Conservation (phyloP, 2,329 filamentous ascomycete species). For the Fusarium sp. region DNA sequence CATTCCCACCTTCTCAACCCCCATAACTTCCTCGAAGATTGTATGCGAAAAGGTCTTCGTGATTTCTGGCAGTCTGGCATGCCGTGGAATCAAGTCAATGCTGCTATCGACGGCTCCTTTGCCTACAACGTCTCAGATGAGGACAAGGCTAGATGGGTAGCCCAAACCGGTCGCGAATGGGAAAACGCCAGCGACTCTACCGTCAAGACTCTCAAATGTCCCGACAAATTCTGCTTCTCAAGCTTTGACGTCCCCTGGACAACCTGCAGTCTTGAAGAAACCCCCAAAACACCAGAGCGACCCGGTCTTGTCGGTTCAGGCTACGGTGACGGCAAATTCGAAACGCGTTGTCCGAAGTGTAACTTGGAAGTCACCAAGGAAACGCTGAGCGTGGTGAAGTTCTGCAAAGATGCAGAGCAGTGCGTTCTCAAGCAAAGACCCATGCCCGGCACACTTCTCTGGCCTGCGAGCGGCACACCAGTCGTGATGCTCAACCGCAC, state of each 20-base stretch:
- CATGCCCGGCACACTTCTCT: conserved; percentile 76
- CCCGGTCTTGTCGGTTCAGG: conserved; percentile 62
- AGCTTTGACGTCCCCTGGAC: conserved; percentile 65
- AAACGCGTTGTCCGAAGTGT: conserved; percentile 64
- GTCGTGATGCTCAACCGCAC: background rate
- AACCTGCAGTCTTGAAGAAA: conserved; percentile 48
- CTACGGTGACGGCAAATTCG: conserved; percentile 70
- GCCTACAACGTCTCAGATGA: conserved; percentile 60
- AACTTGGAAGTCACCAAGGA: conserved; percentile 63
- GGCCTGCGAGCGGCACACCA: conserved; percentile 63
- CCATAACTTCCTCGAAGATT: conserved; percentile 56
- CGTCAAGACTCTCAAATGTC: conserved; percentile 60
- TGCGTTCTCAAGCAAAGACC: conserved; percentile 57
- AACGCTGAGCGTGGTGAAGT: conserved; percentile 66
- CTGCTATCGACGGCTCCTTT: conserved; percentile 66
- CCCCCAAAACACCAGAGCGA: conserved; percentile 15
- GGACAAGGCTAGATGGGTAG: conserved; percentile 58
- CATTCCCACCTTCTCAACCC: conserved; percentile 79
- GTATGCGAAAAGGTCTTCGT: conserved; percentile 31
- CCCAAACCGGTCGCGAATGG: conserved; percentile 63
- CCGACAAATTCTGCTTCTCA: conserved; percentile 46
- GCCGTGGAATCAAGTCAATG: conserved; percentile 70
- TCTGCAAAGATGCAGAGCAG: conserved; percentile 66
- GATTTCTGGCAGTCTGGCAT: conserved; percentile 66
- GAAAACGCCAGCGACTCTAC: conserved; percentile 62